Base-by-base conservation (phyloP, 768 basidiomycete genomes). In the Zangia roseola region DNA sequence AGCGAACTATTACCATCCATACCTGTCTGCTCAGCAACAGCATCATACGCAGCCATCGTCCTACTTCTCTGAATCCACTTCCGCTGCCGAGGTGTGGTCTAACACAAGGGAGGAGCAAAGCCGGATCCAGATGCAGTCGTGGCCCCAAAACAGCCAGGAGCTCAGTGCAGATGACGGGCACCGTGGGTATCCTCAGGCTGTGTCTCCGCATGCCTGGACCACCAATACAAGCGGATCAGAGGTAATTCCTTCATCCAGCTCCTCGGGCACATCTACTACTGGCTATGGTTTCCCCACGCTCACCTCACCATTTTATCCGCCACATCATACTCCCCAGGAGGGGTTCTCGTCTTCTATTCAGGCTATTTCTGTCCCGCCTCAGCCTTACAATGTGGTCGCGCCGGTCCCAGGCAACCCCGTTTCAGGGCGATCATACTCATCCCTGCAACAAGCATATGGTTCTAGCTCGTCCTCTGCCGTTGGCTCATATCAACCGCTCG, bases 241-340 rank as follows among this genome's bases (percentile, higher is more conserved):
- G 44, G 59, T 49, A 38, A 53, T 68, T 39, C 37, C 54, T 46
- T 52, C 60, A 38, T 49, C 54, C 37, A 55, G 51, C 35, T 45
- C 64, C 45, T 56, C 62, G 41, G 61, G 54, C 21, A 17, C 56
- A 8, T 24, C 61, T 23, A 28, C 64, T 31, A 59, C 64, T 31
- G 50, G 37, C 38, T 75, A 61, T 58, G 36, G 55, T 43, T 77
- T 84, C 60, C 76, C 79, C 35, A 83, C 83, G 14, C 72, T 83
- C 33, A 81, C 65, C 53, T 73, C 81, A 9, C 77, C 83, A 10
- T 84, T 81, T 67, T 80, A 73, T 62, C 83, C 83, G 19, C 54
- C 56, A 36, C 68, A 70, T 45, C 61, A 62, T 41, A 62, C 68
- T 47, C 31, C 68, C 7, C 66, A 71, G 43, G 60, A 67, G 20